Conservation (phyloP, 176 grass and related monocot species). For the Paspalum notatum region DNA sequence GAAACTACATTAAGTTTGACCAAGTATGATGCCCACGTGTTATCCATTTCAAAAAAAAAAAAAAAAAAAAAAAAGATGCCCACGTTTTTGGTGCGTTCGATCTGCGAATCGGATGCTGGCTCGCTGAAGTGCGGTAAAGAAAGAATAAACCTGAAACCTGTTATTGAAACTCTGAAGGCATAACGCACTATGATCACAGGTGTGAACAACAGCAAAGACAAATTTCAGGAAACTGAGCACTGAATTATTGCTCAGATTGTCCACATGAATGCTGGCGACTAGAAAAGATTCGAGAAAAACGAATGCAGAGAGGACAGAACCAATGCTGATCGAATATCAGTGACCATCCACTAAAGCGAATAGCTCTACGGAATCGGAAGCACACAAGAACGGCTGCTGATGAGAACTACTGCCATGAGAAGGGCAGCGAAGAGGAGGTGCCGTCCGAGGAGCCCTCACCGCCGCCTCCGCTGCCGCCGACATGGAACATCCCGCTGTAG, state of each 20-base stretch:
- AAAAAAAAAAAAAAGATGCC: no score
- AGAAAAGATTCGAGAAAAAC: slow-evolving; percentile 23
- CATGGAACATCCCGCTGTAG: slow-evolving; percentile 61
- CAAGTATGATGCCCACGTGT: no score
- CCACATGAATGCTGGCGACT: slow-evolving; percentile 34
- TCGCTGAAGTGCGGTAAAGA: no score
- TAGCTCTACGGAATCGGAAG: slow-evolving; percentile 18
- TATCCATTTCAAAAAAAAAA: no score
- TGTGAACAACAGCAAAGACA: not conserved
- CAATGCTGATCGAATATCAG: slow-evolving; percentile 12
- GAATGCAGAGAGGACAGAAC: slow-evolving; percentile 23
- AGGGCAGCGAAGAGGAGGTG: slow-evolving; percentile 48
- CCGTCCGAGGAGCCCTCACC: slow-evolving; percentile 58
- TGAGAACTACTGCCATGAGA: slow-evolving; percentile 62
- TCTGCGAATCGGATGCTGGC: no score
- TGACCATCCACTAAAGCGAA: not conserved
- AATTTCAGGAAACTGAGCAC: slow-evolving; percentile 11
- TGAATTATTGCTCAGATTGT: slow-evolving; percentile 47
- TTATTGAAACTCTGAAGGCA: no score
- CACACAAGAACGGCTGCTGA: not conserved
- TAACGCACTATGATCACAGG: no score
- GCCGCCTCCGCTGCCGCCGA: slow-evolving; percentile 6
- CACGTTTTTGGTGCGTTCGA: no score
- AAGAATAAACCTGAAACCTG: no score
- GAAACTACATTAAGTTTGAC: no score